Conservation (phyloP, 345 rosid species). For the Hevea brasiliensis region DNA sequence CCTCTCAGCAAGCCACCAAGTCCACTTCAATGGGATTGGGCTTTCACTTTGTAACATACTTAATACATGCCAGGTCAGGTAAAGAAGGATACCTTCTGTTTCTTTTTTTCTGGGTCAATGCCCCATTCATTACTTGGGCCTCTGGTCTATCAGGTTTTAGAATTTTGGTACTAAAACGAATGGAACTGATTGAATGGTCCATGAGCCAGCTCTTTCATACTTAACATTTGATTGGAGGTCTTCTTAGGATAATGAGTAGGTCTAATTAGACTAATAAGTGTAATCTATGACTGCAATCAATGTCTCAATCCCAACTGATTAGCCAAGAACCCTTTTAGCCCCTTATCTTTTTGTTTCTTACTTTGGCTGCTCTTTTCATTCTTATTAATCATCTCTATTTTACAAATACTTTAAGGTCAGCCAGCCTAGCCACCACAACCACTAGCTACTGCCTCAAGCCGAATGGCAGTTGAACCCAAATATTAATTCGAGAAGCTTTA, state of each 20-base stretch:
- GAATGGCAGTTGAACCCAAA: neutral
- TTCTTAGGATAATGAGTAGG: neutral
- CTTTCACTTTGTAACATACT: neutral
- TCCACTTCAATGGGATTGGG: neutral
- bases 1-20: no score
- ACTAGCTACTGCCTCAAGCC: neutral
- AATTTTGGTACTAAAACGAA: neutral
- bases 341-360: constrained; percentile 9
- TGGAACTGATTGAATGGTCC: constrained; percentile 1
- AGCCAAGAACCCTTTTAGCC: neutral
- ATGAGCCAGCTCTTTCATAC: neutral
- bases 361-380: constrained; percentile 3
- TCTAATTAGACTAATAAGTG: neutral
- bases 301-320: neutral
- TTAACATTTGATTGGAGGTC: neutral
- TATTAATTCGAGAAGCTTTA: neutral
- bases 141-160: no score
- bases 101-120: neutral
- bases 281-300: neutral
- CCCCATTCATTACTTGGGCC: neutral
- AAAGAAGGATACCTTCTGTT: no score
- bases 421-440: neutral
- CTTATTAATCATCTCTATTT: neutral
- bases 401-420: neutral
- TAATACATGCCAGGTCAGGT: no score